phyloP scores from a whole-genome alignment of 23 red algal species.

The Gracilaria caudata region DNA sequence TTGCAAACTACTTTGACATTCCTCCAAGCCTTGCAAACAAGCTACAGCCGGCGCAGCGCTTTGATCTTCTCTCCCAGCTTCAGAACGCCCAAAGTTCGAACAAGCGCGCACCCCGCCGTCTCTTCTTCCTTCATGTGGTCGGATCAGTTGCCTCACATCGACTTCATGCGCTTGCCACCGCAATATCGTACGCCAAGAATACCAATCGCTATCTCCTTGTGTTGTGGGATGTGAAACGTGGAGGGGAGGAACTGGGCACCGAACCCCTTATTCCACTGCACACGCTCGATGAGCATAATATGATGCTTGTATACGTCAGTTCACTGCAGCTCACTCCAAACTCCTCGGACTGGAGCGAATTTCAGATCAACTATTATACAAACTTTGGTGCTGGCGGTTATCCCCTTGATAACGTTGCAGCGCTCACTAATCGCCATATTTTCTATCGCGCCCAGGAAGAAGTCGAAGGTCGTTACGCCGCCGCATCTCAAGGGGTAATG shows the following conservation, averaged over 20 bases:
- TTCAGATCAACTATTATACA: constrained; percentile 65
- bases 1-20: constrained; percentile 38
- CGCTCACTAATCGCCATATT: constrained; percentile 42
- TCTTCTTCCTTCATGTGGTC: constrained; percentile 59
- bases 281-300: constrained; percentile 13
- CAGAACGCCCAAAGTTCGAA: constrained; percentile 6
- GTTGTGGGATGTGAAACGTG: constrained; percentile 46
- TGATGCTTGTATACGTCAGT: constrained; percentile 29
- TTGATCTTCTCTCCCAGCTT: constrained; percentile 22
- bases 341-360: constrained; percentile 46
- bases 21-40: constrained; percentile 56
- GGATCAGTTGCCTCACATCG: constrained; percentile 9
- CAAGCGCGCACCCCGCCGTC: constrained; percentile 1
- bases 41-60: constrained; percentile 19
- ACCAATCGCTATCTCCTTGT: constrained; percentile 64
- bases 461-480: constrained; percentile 16
- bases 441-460: constrained; percentile 6
- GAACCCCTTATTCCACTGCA: neutral
- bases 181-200: constrained; percentile 64
- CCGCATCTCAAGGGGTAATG: constrained; percentile 28
- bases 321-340: constrained; percentile 46
- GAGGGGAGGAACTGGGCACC: constrained; percentile 24
- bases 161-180: constrained; percentile 46
- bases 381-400: constrained; percentile 29
- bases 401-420: constrained; percentile 52